Evolutionary conservation across 2,329 filamentous ascomycete species (phyloP), one percentile per base, ranked within the genome.

Genomic region (Alternaria solani): DNA sequence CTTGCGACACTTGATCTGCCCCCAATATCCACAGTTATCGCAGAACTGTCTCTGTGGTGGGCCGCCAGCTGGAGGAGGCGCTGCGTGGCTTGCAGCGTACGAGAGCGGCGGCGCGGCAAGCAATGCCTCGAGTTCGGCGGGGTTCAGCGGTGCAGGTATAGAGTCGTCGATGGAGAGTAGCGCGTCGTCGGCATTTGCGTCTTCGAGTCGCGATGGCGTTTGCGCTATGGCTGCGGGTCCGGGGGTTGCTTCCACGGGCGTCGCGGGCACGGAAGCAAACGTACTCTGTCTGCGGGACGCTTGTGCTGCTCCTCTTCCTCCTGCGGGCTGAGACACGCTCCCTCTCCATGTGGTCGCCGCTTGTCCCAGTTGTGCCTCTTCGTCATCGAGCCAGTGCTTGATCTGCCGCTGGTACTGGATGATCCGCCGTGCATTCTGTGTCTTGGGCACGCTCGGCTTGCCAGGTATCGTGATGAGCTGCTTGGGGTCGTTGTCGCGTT

Each of bases 1-100:
- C 81, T 91, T 92, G 76, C 89, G 85, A 79, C 91, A 94, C 77
- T 85, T 86, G 46, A 92, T 88, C 41, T 88, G 82, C 2, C 91
- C 91, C 91, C 91, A 94, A 78, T 93, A 94, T 14, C 91, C 91
- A 73, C 91, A 94, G 32, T 93, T 87, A 73, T 90, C 89, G 78
- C 91, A 94, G 76, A 94, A 94, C 36, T 82, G 81, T 60, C 91
- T 83, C 55, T 80, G 78, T 47, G 81, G 81, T 2, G 90, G 89
- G 9, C 74, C 79, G 16, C 69, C 69, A 4, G 74, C 57, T 5
- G 79, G 71, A 14, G 80, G 78, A 20, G 81, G 78, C 5, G 75
- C 78, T 16, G 75, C 79, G 58, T 81, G 77, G 44, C 89, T 88
- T 67, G 91, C 89, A 48, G 85, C 82, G 77, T 92, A 94, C 38